A percentile compares a stretch with the other conserved stretches of the same genome.
These are phyloP conservation scores for Crassisporium funariophilum DNA, from an alignment of 768 basidiomycete species.

Conservation along the genomic window DNA sequence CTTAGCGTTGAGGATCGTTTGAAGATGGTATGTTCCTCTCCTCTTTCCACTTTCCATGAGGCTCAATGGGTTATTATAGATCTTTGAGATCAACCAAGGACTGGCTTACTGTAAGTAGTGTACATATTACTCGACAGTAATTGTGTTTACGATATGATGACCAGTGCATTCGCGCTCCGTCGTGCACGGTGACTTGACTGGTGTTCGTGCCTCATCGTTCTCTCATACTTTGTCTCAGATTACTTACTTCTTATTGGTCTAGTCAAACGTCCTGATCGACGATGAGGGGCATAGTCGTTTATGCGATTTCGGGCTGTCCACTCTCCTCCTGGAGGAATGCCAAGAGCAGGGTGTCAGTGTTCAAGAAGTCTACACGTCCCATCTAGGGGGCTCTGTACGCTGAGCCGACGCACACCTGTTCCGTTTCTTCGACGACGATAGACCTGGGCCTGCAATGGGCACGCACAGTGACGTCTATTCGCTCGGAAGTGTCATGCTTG, in stretches of 20 bases:
- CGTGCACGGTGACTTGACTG: slow-evolving; percentile 46
- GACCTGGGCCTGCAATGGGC: slow-evolving; percentile 22
- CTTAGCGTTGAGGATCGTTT: slow-evolving; percentile 37
- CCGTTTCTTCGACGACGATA: slow-evolving; percentile 32
- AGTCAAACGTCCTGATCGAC: slow-evolving; percentile 51
- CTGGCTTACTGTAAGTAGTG: slow-evolving; percentile 37
- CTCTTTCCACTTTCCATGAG: neutral
- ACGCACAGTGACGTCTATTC: slow-evolving; percentile 48
- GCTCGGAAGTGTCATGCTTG: slow-evolving; percentile 46
- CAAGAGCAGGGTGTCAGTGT: slow-evolving; percentile 27
- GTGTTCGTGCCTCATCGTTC: slow-evolving; percentile 27
- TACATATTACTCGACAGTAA: neutral
- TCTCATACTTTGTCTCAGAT: neutral
- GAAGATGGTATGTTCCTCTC: slow-evolving; percentile 34
- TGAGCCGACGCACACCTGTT: slow-evolving; percentile 51
- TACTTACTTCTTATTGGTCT: slow-evolving; percentile 13
- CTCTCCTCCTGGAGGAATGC: slow-evolving; percentile 34
- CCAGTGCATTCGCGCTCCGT: slow-evolving; percentile 41
- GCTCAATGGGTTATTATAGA: slow-evolving; percentile 21
- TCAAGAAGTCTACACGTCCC: slow-evolving; percentile 28
- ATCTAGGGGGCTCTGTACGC: slow-evolving; percentile 46
- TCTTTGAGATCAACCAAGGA: slow-evolving; percentile 41
- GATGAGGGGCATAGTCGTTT: slow-evolving; percentile 42
- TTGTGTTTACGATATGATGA: neutral
- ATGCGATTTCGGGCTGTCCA: slow-evolving; percentile 50